Evolutionary conservation across 306 rosid species (phyloP).

Genomic region (Fragaria vesca): DNA sequence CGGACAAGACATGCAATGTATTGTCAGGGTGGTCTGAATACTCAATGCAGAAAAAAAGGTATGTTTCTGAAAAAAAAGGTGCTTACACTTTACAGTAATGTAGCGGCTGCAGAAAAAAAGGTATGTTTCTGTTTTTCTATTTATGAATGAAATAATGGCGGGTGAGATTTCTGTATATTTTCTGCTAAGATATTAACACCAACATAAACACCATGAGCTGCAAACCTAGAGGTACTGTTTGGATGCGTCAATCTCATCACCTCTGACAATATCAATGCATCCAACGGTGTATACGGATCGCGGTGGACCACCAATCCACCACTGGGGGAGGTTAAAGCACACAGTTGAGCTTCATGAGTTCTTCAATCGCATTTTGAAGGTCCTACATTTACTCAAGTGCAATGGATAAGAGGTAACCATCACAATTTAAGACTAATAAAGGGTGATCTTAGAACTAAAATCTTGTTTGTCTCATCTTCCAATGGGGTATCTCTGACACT

Average conservation of each 20-base stretch:
- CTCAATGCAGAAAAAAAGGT: too few species aligned
- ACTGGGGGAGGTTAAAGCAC: neutral
- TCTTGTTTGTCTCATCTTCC: neutral
- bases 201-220: neutral
- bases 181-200: neutral
- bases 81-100: neutral
- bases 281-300: slow-evolving; percentile 6
- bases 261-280: neutral
- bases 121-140: neutral
- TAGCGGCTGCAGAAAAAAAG: neutral
- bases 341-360: neutral
- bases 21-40: slow-evolving; percentile 41
- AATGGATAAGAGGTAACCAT: neutral
- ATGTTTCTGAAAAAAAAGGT: too few species aligned
- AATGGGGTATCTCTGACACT: neutral
- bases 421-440: neutral
- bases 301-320: slow-evolving; percentile 1
- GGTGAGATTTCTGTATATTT: neutral
- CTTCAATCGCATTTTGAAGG: neutral
- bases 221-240: neutral
- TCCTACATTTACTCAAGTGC: neutral
- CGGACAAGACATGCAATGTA: slow-evolving; percentile 56
- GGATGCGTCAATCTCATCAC: slow-evolving; percentile 4
- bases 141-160: neutral
- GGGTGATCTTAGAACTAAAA: neutral